phyloP scores from a whole-genome alignment of 1,284 basidiomycete genomes.

The Trichosporon sp. region DNA sequence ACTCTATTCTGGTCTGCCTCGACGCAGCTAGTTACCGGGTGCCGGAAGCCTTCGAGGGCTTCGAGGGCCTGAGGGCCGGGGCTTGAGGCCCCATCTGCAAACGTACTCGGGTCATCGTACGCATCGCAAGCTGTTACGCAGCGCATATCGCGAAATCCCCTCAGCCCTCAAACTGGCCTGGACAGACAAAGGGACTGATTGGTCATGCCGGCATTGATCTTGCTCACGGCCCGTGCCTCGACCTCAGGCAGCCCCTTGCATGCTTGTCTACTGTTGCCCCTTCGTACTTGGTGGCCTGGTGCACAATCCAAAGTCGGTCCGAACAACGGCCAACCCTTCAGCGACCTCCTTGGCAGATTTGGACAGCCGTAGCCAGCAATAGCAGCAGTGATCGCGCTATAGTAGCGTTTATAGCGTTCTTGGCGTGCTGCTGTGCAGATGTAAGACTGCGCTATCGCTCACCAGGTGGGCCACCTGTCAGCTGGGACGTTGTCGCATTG shows the following conservation, averaged over 20 bases:
- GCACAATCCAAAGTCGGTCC: neutral
- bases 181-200: neutral
- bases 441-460: neutral
- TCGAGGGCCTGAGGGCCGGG: neutral
- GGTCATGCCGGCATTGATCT: neutral
- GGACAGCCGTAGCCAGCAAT: constrained; percentile 3
- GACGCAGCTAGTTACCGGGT: too few species aligned
- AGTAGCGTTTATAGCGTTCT: neutral
- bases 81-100: neutral
- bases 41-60: too few species aligned
- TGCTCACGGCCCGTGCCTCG: too few species aligned
- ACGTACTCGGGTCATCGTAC: too few species aligned
- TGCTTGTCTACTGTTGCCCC: too few species aligned
- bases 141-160: neutral
- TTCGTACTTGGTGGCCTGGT: too few species aligned
- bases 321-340: neutral
- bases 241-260: too few species aligned
- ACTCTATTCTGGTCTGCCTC: neutral
- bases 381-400: neutral
- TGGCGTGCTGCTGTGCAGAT: neutral
- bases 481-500: neutral
- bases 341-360: neutral
- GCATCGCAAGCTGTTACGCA: too few species aligned
- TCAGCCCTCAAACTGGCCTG: neutral
- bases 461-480: neutral